A percentile compares a stretch with the other conserved stretches of the same genome.
phyloP scores from a whole-genome alignment of 495 filamentous ascomycete species.

The Aspergillus diversus region DNA sequence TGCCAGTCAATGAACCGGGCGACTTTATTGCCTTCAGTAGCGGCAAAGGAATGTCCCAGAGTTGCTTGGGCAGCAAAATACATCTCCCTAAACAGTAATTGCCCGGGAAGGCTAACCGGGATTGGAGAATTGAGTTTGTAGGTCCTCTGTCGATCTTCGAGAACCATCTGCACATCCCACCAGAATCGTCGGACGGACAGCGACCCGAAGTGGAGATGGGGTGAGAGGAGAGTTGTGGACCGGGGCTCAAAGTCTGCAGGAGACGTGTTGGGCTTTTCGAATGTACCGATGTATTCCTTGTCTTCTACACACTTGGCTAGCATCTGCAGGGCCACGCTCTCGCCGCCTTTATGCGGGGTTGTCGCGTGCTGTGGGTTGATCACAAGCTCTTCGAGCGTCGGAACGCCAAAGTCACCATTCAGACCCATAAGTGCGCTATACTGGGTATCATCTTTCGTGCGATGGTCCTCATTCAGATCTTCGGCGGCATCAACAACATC shows the following conservation, averaged over 20 bases:
- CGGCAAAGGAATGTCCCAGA: slow-evolving; percentile 59
- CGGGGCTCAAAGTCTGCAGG: slow-evolving; percentile 70
- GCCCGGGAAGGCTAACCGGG: slow-evolving; percentile 66
- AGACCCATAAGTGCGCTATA: slow-evolving; percentile 64
- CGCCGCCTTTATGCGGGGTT: slow-evolving; percentile 65
- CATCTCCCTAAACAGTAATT: slow-evolving; percentile 76
- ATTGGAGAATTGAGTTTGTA: slow-evolving; percentile 53
- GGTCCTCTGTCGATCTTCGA: slow-evolving; percentile 47
- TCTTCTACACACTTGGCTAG: slow-evolving; percentile 57
- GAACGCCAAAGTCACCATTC: slow-evolving; percentile 61
- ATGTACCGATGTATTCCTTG: slow-evolving; percentile 65
- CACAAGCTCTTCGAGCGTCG: slow-evolving; percentile 65
- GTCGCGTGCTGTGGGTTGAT: slow-evolving; percentile 52
- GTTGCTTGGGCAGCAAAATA: slow-evolving; percentile 73
- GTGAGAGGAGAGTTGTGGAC: slow-evolving; percentile 68
- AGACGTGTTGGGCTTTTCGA: slow-evolving; percentile 71
- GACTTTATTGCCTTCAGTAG: slow-evolving; percentile 60
- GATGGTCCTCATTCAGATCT: slow-evolving; percentile 58
- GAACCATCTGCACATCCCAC: slow-evolving; percentile 62
- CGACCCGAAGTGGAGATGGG: slow-evolving; percentile 71
- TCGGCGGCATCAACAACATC: slow-evolving; percentile 41
- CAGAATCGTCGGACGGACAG: slow-evolving; percentile 67
- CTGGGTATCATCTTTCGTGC: slow-evolving; percentile 43
- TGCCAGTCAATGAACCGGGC: slow-evolving; percentile 75
- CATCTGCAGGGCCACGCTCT: slow-evolving; percentile 56